Evolutionary conservation across 305 asterid species (phyloP).

Genomic region (Solanum chacoense): DNA sequence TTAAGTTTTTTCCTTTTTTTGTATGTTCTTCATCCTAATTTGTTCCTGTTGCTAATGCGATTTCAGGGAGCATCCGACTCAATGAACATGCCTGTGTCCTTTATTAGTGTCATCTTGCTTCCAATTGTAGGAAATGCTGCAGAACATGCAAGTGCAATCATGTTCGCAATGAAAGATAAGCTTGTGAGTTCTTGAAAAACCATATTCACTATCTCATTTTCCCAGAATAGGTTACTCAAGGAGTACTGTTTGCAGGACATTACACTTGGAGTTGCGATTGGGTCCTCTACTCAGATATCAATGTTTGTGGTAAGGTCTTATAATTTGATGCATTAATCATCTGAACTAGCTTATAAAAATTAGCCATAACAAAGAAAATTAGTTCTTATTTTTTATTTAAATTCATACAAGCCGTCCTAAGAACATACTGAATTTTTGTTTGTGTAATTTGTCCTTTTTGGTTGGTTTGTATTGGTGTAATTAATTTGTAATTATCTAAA

Average conservation of each 20-base stretch:
- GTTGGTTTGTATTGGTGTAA: not conserved
- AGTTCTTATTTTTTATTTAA: not conserved
- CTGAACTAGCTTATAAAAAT: not conserved
- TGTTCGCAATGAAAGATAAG: constrained; percentile 98
- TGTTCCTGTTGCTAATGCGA: not conserved
- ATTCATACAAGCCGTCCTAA: not conserved
- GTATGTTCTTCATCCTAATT: not conserved
- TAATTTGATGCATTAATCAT: not conserved
- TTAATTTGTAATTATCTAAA: not conserved
- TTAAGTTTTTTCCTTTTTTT: not conserved
- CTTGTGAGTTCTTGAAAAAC: constrained; percentile 48
- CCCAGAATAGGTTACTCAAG: not conserved
- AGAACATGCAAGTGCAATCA: constrained; percentile 96
- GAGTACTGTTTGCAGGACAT: constrained; percentile 52
- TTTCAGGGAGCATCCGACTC: constrained; percentile 90
- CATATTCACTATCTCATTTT: not conserved
- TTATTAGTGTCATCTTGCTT: constrained; percentile 90
- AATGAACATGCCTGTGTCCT: constrained; percentile 73
- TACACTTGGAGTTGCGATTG: constrained; percentile 92
- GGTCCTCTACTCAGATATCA: constrained; percentile 94
- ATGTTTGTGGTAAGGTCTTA: constrained; percentile 78
- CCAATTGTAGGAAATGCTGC: constrained; percentile 97
- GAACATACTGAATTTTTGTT: not conserved
- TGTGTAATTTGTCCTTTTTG: not conserved
- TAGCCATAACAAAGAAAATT: not conserved